These are phyloP conservation scores for Coemansia nantahalensis DNA, from an alignment of 192 early-diverging fungal genomes.

Conservation along the genomic window DNA sequence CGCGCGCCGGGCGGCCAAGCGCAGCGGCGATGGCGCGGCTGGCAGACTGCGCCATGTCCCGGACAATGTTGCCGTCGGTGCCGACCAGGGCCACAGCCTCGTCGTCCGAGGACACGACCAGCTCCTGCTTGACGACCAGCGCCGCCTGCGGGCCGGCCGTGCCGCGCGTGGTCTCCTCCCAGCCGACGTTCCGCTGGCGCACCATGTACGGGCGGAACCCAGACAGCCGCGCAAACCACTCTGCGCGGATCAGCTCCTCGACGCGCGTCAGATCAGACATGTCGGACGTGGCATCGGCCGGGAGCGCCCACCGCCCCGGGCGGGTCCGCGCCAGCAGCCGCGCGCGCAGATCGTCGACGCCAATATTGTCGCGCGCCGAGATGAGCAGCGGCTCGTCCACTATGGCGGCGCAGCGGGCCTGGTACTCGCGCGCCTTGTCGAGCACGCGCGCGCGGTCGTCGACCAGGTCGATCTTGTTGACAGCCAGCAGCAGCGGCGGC, in stretches of 20 bases:
- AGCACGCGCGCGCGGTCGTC: slow-evolving; percentile 22
- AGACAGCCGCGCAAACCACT: slow-evolving; percentile 34
- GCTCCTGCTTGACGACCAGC: slow-evolving; percentile 38
- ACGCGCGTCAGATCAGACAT: slow-evolving; percentile 45
- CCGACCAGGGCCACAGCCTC: slow-evolving; percentile 47
- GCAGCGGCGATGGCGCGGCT: slow-evolving; percentile 25
- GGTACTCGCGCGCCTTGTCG: slow-evolving; percentile 12
- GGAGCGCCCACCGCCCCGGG: slow-evolving; percentile 38
- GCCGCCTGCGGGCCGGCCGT: not conserved
- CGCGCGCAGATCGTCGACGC: slow-evolving; percentile 32
- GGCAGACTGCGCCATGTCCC: slow-evolving; percentile 21
- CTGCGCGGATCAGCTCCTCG: slow-evolving; percentile 47
- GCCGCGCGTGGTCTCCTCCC: slow-evolving; percentile 18
- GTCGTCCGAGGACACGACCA: slow-evolving; percentile 28
- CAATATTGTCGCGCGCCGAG: slow-evolving; percentile 33
- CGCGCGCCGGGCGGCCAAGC: slow-evolving; percentile 29
- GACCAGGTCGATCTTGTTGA: slow-evolving; percentile 47
- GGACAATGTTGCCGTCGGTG: slow-evolving; percentile 17
- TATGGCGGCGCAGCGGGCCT: slow-evolving; percentile 13
- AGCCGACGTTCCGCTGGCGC: slow-evolving; percentile 35
- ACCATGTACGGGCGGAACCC: slow-evolving; percentile 41
- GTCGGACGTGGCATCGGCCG: slow-evolving; percentile 24
- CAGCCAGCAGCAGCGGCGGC: slow-evolving; percentile 28
- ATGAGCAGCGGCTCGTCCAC: slow-evolving; percentile 29
- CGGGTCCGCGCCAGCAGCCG: slow-evolving; percentile 14